Evolutionary conservation across 768 basidiomycete species (phyloP), one percentile per base, ranked within the genome.

Genomic region (Phylloporus rhodoxanthus): DNA sequence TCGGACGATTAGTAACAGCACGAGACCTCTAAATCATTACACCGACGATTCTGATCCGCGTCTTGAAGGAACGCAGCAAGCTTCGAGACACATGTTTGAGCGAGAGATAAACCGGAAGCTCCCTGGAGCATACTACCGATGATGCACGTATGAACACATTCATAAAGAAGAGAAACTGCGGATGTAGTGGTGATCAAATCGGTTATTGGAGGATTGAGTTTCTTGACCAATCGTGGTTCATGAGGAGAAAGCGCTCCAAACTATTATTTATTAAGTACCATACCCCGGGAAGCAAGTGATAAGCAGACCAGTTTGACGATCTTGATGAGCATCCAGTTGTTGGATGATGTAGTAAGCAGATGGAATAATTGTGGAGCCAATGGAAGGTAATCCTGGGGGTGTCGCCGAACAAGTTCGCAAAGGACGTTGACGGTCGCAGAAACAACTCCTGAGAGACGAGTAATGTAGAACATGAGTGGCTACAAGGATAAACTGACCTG

Each of bases 321-420:
- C 70, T 99, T 99, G 68, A 99, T 99, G 51, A 99, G 78, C 91
- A 98, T 95, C 96, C 96, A 99, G 60, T 99, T 99, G 67, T 99
- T 98, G 9, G 89, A 87, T 10, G 92, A 92, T 2, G 85, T 91
- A 0, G 91, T 96, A 51, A 99, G 72, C 10, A 98, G 77, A 60
- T 89, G 91, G 67, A 98, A 99, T 47, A 98, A 68, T 58, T 89
- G 88, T 9, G 96, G 96, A 2, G 95, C 96, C 34, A 99, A 70
- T 4, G 83, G 75, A 8, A 99, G 75, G 63, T 91, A 93, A 52
- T 88, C 87, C 51, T 72, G 70, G 8, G 94, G 91, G 53, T 84
- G 84, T 39, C 78, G 74, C 50, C 90, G 80, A 11, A 90, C 87
- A 32, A 97, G 76, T 69, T 99, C 96, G 64, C 93, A 95, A 5